A percentile compares a stretch with the other conserved stretches of the same genome.
These are phyloP conservation scores for Phytophthora tubulina DNA, from an alignment of 352 stramenopile species.

Conservation along the genomic window DNA sequence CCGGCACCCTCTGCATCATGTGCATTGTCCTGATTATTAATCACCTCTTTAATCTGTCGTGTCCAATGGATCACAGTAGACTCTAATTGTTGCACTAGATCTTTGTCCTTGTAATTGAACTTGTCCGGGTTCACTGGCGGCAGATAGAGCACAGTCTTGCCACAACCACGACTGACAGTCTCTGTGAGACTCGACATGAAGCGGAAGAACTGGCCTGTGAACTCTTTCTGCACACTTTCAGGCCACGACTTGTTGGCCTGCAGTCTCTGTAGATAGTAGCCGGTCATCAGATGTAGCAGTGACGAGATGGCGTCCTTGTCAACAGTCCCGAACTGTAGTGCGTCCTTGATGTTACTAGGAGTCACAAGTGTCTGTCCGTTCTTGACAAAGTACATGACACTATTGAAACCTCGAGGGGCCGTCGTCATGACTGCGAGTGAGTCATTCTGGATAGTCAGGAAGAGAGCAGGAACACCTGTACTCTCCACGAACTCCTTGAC, in stretches of 20 bases:
- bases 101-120: conserved; percentile 93
- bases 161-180: conserved; percentile 89
- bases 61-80: conserved; percentile 98
- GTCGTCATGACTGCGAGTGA: conserved; percentile 63
- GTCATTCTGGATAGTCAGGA: conserved; percentile 64
- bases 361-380: conserved; percentile 79
- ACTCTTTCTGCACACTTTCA: conserved; percentile 95
- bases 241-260: conserved; percentile 89
- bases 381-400: conserved; percentile 92
- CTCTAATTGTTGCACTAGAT: conserved; percentile 97
- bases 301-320: conserved; percentile 82
- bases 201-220: conserved; percentile 94
- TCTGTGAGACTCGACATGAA: conserved; percentile 97
- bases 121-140: conserved; percentile 84
- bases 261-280: conserved; percentile 83
- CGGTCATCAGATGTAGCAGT: conserved; percentile 87
- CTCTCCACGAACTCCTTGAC: conserved; percentile 89
- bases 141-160: conserved; percentile 96
- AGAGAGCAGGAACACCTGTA: conserved; percentile 72
- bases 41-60: conserved; percentile 97
- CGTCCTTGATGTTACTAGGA: conserved; percentile 62
- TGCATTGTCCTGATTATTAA: conserved; percentile 96
- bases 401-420: conserved; percentile 56
- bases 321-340: conserved; percentile 83
- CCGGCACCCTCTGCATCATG: conserved; percentile 92